Evolutionary conservation across 805 yeast genomes (phyloP), one percentile per base, ranked within the genome.

Genomic region (Candida nemodendra): DNA sequence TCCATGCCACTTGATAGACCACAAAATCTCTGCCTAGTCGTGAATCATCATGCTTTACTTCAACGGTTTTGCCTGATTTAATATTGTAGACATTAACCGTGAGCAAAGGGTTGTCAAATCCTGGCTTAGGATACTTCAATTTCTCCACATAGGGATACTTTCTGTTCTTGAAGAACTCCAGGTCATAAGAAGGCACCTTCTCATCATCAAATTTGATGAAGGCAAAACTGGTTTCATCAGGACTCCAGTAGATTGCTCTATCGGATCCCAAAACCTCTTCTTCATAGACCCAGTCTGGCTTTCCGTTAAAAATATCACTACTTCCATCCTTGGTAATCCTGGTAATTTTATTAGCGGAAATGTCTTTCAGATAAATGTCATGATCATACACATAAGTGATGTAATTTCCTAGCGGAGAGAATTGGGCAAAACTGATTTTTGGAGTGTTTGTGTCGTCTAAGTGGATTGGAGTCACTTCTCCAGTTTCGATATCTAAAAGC

Each of bases 221-320:
- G 0, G 81, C 64, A 32, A 84, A 44, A 37, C 64, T 65, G 2
- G 75, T 56, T 46, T 81, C 84, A 45, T 78, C 77, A 1, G 83
- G 81, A 12, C 81, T 65, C 89, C 91, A 84, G 84, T 88, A 84
- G 9, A 84, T 62, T 0, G 84, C 78, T 24, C 57, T 61, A 44
- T 82, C 90, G 12, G 63, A 50, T 0, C 71, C 71, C 9, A 79
- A 60, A 1, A 85, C 85, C 51, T 85, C 95, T 53, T 85, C 95
- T 56, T 85, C 95, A 57, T 84, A 84, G 2, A 84, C 81, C 93
- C 95, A 85, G 53, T 84, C 93, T 0, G 90, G 79, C 45, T 71
- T 80, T 5, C 87, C 95, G 48, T 84, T 80, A 43, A 72, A 69
- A 4, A 83, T 63, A 13, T 69, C 61, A 0, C 45, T 53, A 9